Evolutionary conservation across 495 filamentous ascomycete species (phyloP).

Genomic region (Talaromyces borbonicus): DNA sequence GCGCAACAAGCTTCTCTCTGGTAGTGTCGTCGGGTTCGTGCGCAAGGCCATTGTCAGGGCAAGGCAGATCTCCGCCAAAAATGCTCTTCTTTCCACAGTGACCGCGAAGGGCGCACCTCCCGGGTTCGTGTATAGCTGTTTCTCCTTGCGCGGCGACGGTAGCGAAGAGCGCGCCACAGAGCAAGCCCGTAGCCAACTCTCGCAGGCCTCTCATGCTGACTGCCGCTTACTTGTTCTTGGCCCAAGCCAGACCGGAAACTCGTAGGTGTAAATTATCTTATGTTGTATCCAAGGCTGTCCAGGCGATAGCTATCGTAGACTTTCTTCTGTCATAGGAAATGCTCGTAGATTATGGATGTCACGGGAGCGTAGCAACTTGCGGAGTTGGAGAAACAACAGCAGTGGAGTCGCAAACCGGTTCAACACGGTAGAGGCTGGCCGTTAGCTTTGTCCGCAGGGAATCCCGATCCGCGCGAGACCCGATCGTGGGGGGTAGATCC

Average conservation of each 20-base stretch:
- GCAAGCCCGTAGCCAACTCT: slow-evolving; percentile 19
- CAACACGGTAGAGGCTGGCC: too few species aligned
- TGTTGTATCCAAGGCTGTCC: too few species aligned
- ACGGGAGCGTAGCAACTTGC: too few species aligned
- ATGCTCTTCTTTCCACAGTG: slow-evolving; percentile 83
- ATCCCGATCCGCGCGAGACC: too few species aligned
- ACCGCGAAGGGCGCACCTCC: slow-evolving; percentile 83
- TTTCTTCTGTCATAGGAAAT: too few species aligned
- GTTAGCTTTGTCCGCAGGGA: too few species aligned
- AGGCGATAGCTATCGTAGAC: too few species aligned
- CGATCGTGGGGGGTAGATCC: too few species aligned
- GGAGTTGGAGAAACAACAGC: too few species aligned
- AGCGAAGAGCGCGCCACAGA: slow-evolving; percentile 19
- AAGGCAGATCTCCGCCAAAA: slow-evolving; percentile 81
- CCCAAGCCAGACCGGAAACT: not conserved
- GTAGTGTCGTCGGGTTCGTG: slow-evolving; percentile 57
- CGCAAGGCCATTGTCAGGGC: slow-evolving; percentile 84
- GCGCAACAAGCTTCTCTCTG: slow-evolving; percentile 64
- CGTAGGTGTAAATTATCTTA: too few species aligned
- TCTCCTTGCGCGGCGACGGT: slow-evolving; percentile 26
- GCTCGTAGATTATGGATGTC: too few species aligned
- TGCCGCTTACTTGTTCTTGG: slow-evolving; percentile 3
- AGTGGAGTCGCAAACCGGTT: too few species aligned
- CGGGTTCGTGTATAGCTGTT: slow-evolving; percentile 69
- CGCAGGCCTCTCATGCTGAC: slow-evolving; percentile 27